Evolutionary conservation across 768 basidiomycete genomes (phyloP).

Genomic region (Chalciporus sphaerocephalus): DNA sequence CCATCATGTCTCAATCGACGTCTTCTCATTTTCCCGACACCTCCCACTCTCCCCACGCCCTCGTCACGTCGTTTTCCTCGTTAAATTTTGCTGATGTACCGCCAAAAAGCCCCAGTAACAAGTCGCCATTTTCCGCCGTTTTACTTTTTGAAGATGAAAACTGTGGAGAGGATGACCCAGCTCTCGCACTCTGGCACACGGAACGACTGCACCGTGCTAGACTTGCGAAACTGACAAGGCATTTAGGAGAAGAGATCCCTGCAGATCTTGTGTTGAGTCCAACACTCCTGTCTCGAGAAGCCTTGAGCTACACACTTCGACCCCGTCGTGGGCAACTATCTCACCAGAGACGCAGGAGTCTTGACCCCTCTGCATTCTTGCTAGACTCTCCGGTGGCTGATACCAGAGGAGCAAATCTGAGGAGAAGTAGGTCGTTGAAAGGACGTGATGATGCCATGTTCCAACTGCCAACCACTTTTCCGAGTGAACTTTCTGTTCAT

Average conservation of each 20-base stretch:
- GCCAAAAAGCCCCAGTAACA: constrained; percentile 11
- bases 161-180: constrained; percentile 4
- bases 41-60: constrained; percentile 1
- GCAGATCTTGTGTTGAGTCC: constrained; percentile 29
- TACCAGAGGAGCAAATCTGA: constrained; percentile 8
- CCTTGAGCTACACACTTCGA: neutral
- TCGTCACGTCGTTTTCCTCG: constrained; percentile 11
- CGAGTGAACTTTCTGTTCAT: neutral
- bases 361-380: constrained; percentile 9
- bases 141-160: constrained; percentile 10
- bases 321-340: neutral
- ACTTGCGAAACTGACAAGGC: constrained; percentile 35
- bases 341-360: constrained; percentile 15
- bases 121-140: constrained; percentile 8
- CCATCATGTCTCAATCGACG: constrained; percentile 2
- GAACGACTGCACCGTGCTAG: constrained; percentile 31
- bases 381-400: neutral
- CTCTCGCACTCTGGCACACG: constrained; percentile 1
- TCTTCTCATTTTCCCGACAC: constrained; percentile 1
- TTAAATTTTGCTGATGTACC: constrained; percentile 8
- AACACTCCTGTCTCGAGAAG: neutral
- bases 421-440: constrained; percentile 31
- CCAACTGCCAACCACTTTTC: neutral
- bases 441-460: neutral
- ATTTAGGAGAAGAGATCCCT: constrained; percentile 38